Conservation (phyloP, 495 filamentous ascomycete genomes). For the Penicillium egyptiacum region DNA sequence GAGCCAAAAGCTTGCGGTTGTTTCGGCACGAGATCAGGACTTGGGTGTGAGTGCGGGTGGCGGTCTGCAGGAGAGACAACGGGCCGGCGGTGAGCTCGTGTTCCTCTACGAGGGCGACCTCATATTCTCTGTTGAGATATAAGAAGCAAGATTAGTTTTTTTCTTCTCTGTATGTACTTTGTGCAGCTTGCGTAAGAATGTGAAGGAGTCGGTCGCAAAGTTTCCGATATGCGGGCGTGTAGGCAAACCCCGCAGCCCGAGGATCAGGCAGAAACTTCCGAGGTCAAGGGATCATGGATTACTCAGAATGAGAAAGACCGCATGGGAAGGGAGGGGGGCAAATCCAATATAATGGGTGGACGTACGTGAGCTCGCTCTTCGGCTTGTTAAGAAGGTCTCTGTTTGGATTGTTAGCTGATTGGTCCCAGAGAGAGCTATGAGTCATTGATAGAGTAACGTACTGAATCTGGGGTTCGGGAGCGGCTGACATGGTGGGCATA, state of each 20-base stretch:
- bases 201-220: constrained; percentile 16
- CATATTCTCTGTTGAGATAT: constrained; percentile 67
- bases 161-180: constrained; percentile 15
- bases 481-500: constrained; percentile 55
- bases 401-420: constrained; percentile 19
- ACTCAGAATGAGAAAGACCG: neutral
- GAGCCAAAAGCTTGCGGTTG: constrained; percentile 79
- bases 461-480: constrained; percentile 70
- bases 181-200: constrained; percentile 28
- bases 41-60: constrained; percentile 81
- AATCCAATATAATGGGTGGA: constrained; percentile 17
- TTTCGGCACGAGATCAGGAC: constrained; percentile 89
- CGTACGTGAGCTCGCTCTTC: constrained; percentile 76
- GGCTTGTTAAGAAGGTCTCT: constrained; percentile 83
- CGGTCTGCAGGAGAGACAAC: constrained; percentile 89
- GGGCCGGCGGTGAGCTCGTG: constrained; percentile 87
- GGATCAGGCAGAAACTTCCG: constrained; percentile 12
- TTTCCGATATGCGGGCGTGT: constrained; percentile 14
- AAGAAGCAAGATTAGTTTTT: constrained; percentile 27
- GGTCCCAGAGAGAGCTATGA: constrained; percentile 10
- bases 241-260: constrained; percentile 12
- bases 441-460: constrained; percentile 46
- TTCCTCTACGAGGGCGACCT: constrained; percentile 83
- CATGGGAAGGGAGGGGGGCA: neutral
- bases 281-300: neutral